Percentiles rank a stretch among this genome's conserved stretches.
Evolutionary conservation across 2,329 filamentous ascomycete species (phyloP).

Genomic region (Trichoderma endophyticum): DNA sequence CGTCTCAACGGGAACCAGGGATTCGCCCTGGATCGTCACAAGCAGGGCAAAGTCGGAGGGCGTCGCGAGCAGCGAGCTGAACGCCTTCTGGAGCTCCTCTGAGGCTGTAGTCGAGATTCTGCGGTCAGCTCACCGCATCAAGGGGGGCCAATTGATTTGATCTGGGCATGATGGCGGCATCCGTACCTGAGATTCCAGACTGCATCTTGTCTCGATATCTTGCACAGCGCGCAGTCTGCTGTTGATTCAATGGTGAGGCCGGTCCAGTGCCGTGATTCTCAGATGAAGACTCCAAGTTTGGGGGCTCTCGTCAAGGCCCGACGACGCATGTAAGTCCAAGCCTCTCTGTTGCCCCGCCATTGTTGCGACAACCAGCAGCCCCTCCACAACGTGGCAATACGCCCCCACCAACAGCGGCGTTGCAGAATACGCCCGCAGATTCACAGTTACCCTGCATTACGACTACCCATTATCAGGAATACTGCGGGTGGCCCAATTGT

Average conservation of each 20-base stretch:
- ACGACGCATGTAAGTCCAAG: constrained; percentile 17
- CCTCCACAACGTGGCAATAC: constrained; percentile 14
- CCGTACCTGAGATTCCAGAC: constrained; percentile 70
- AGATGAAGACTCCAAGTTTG: constrained; percentile 13
- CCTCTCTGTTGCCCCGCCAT: constrained; percentile 14
- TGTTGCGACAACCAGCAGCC: constrained; percentile 3
- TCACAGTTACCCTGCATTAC: background rate
- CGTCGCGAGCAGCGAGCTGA: constrained; percentile 65
- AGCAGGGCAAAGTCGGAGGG: constrained; percentile 65
- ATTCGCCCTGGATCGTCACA: constrained; percentile 66
- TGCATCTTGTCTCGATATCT: constrained; percentile 53
- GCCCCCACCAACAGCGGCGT: constrained; percentile 1
- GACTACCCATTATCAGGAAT: background rate
- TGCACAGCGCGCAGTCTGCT: background rate
- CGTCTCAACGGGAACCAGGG: constrained; percentile 58
- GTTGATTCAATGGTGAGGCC: background rate
- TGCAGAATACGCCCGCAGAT: background rate
- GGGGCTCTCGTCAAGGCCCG: constrained; percentile 2
- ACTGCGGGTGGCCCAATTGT: background rate
- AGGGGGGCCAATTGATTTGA: background rate
- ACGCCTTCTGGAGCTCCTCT: constrained; percentile 70
- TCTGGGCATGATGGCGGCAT: background rate
- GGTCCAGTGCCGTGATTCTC: background rate
- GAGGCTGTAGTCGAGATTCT: constrained; percentile 53
- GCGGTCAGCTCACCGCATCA: constrained; percentile 9